Base-by-base conservation (phyloP, 1,284 basidiomycete species). In the Mrakiaceae sp. region DNA sequence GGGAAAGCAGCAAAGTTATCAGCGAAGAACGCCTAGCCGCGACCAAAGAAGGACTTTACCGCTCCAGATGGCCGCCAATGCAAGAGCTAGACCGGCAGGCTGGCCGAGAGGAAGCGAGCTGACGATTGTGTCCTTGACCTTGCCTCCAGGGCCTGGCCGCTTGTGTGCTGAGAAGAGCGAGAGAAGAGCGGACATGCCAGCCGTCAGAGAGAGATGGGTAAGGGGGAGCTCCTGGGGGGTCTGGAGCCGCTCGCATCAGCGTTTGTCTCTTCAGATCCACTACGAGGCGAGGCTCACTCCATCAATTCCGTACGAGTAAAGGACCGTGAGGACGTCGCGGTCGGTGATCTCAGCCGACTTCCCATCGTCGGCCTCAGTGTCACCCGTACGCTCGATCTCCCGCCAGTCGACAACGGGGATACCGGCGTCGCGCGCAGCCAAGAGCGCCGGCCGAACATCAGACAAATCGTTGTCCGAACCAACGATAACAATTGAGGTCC, bases 81-180 rank as follows among this genome's bases (percentile, higher is more conserved):
- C 74, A 5, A 77, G 66, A 1, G 72, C 70, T 70, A 77, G 72
- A 0, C 76, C 76, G 43, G 77, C 69, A 0, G 76, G 75, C 27
- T 73, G 71, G 58, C 71, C 69, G 7, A 77, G 66, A n/a, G 69
- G 67, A 9, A 75, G 62, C 14, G 69, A 68, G 48, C 69, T 72
- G 3, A 70, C 74, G 3, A 77, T 70, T 9, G 71, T 68, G 67
- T 77, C 76, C 27, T 68, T 66, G 66, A 77, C 76, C 27, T 68
- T 66, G n/a, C 68, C 54, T 14, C 60, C 64, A 0, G 70, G 60
- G 0, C 72, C 70, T 0, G 75, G 76, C 14, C 76, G 71, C 65
- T 77, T 77, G 69, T 76, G 73, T 0, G 75, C 74, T 14, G 76
- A 75, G 71, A 76, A 77, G 39, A 73, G 55, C 7, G 76, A 74